phyloP scores from a whole-genome alignment of 257 asterid species.

The Cruciata laevipes region DNA sequence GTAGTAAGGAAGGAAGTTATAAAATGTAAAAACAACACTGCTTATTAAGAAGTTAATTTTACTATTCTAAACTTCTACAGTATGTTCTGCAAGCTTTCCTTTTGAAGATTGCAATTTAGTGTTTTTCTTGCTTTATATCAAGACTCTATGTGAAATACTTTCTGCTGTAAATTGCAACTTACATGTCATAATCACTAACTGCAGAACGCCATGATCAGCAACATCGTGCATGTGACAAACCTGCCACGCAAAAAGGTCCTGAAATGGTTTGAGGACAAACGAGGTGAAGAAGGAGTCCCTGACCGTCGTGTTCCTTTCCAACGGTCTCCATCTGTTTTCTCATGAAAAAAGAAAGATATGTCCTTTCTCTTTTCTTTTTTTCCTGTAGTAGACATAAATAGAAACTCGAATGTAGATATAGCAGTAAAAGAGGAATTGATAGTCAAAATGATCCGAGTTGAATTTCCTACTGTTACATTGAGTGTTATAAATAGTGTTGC shows the following conservation, averaged over 20 bases:
- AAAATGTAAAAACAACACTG: too few species aligned
- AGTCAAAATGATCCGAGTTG: not conserved
- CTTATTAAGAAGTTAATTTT: too few species aligned
- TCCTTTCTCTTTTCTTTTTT: not conserved
- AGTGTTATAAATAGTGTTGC: not conserved
- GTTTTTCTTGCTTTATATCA: not conserved
- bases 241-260: conserved; percentile 76
- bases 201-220: conserved; percentile 85
- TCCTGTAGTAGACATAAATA: not conserved
- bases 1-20: not conserved
- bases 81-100: not conserved
- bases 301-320: conserved; percentile 46
- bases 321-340: conserved; percentile 22
- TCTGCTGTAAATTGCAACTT: not conserved
- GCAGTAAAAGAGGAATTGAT: not conserved
- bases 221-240: conserved; percentile 80
- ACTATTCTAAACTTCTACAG: not conserved
- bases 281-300: conserved; percentile 77
- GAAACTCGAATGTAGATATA: not conserved
- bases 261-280: conserved; percentile 92
- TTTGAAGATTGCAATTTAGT: not conserved
- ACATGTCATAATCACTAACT: not conserved
- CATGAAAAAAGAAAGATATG: not conserved
- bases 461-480: not conserved
- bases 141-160: not conserved